Conservation (phyloP, 768 basidiomycete genomes). For the Boletus sp. region DNA sequence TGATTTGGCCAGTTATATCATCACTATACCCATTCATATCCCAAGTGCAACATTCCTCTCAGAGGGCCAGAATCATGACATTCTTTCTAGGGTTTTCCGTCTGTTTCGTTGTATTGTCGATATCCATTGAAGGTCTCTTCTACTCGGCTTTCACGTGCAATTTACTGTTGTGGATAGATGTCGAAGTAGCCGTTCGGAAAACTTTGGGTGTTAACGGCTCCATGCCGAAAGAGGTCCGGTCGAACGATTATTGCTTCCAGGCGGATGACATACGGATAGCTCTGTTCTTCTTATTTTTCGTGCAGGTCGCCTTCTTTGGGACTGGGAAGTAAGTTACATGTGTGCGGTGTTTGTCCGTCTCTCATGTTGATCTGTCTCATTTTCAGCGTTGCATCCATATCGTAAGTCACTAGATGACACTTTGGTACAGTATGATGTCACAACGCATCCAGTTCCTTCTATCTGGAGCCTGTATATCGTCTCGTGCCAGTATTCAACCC, state of each 20-base stretch:
- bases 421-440: not conserved
- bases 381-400: conserved; percentile 75
- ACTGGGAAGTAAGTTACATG: conserved; percentile 65
- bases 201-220: not conserved
- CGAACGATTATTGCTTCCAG: conserved; percentile 41
- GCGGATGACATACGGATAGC: conserved; percentile 69
- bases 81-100: conserved; percentile 72
- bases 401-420: conserved; percentile 42
- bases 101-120: conserved; percentile 76
- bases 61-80: conserved; percentile 50
- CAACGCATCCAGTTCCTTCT: conserved; percentile 57
- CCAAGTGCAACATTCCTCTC: conserved; percentile 33
- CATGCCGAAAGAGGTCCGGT: not conserved
- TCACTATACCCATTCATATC: conserved; percentile 50
- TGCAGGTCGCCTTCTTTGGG: conserved; percentile 84
- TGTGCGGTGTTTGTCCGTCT: not conserved
- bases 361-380: not conserved
- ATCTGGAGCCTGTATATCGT: conserved; percentile 84
- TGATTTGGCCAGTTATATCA: conserved; percentile 46
- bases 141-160: conserved; percentile 65
- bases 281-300: conserved; percentile 80
- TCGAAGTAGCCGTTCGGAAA: conserved; percentile 43
- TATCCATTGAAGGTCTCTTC: conserved; percentile 80
- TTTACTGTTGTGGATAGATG: conserved; percentile 62
- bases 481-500: conserved; percentile 83